Conservation (phyloP, 1,284 basidiomycete species). For the Lignosus rhinocerotis region DNA sequence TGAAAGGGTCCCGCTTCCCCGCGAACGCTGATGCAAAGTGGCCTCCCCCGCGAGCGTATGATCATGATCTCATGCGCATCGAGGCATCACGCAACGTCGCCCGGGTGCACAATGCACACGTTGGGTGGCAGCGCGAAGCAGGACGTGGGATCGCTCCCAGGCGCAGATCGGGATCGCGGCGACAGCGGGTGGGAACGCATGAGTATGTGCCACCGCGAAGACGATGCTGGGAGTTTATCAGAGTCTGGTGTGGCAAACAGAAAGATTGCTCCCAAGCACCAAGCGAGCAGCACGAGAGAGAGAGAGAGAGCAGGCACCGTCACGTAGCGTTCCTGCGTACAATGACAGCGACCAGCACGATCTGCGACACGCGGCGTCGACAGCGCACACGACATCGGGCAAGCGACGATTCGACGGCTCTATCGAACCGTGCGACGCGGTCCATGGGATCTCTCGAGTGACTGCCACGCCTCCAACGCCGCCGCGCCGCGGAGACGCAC, state of each 20-base stretch:
- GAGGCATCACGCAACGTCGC: neutral
- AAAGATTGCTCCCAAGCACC: too few species aligned
- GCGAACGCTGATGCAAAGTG: neutral
- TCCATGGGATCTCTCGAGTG: neutral
- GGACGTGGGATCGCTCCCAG: conserved; percentile 4
- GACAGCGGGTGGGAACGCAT: neutral
- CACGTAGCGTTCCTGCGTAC: neutral
- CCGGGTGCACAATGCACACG: neutral
- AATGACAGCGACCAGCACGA: neutral
- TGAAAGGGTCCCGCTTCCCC: conserved; percentile 4
- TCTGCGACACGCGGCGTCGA: too few species aligned
- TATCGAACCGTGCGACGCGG: neutral
- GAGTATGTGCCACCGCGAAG: neutral
- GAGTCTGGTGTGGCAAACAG: too few species aligned
- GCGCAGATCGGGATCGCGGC: neutral
- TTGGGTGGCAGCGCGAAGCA: neutral
- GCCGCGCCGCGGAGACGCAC: neutral
- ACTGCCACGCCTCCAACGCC: too few species aligned
- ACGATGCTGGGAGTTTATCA: too few species aligned
- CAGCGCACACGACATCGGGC: too few species aligned
- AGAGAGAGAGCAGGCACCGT: too few species aligned
- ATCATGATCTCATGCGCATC: neutral
- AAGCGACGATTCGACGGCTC: neutral
- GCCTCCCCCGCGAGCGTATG: too few species aligned
- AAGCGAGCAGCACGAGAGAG: too few species aligned